phyloP scores from a whole-genome alignment of 305 asterid species.

The Rubia peregrina region DNA sequence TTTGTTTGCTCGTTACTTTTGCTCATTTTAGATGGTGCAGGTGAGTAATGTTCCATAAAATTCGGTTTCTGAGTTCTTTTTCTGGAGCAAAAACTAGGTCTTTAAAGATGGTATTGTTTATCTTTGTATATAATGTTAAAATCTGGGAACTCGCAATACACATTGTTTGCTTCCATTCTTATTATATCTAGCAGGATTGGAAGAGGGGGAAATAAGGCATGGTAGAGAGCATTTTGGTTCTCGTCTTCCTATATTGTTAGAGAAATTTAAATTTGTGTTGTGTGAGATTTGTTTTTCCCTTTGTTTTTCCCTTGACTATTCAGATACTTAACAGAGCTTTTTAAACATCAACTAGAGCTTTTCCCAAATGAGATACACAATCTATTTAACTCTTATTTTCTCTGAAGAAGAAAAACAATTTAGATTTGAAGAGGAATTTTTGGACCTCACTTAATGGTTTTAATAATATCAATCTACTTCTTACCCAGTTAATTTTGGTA shows the following conservation, averaged over 20 bases:
- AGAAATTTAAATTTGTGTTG: neutral
- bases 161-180: neutral
- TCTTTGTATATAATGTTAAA: neutral
- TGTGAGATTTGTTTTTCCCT: no score
- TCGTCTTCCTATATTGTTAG: neutral
- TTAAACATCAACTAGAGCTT: neutral
- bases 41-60: constrained; percentile 32
- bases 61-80: neutral
- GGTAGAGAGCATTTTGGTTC: neutral
- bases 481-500: neutral
- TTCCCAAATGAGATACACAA: neutral
- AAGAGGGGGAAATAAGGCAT: neutral
- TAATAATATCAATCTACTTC: neutral
- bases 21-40: constrained; percentile 93
- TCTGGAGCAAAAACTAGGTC: neutral
- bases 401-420: neutral
- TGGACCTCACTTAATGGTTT: neutral
- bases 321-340: neutral
- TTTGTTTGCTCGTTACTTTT: constrained; percentile 55
- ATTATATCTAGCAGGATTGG: neutral
- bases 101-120: neutral
- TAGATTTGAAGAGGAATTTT: neutral
- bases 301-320: neutral
- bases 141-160: no score
- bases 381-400: neutral